Evolutionary conservation across 2,329 filamentous ascomycete genomes (phyloP), one percentile per base, ranked within the genome.

Genomic region (Exophiala spinifera): DNA sequence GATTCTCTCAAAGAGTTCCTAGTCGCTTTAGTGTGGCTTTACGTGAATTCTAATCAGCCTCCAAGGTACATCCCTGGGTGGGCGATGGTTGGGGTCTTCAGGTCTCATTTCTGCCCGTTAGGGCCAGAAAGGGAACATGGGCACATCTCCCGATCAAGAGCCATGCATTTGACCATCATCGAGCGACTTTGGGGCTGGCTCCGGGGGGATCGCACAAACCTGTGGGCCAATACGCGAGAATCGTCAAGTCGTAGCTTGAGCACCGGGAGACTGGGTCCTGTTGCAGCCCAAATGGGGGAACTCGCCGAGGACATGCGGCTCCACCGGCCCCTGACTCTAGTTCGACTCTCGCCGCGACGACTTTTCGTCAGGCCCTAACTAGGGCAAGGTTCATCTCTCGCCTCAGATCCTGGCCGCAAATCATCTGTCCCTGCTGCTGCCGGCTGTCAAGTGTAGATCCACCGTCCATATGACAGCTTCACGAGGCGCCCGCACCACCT

Each of bases 291-390:
- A 44, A 44, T 44, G 21, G 42, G 42, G 42, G 42, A 15, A 14
- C 10, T 23, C 21, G 40, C 40, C 40, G 40, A 10, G 15, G 13
- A 23, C 14, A 20, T 44, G 20, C 21, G 6, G n/a, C 10, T 28
- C 42, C 42, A 44, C 42, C n/a, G 13, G 11, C 42, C 42, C 42
- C 42, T 44, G 42, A 44, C 21, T 25, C 21, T 44, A 44, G 42
- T 11, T 25, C 10, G 40, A 43, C 17, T n/a, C 23, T 43, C 40
- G 33, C 33, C 17, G 36, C 36, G 36, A 39, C 36, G 13, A 15
- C 14, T 39, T 39, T n/a, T 39, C 17, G 8, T 39, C 17, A n/a
- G 17, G 33, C 33, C 14, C 4, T 36, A 36, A 15, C 13, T 3
- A 4, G 14, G 33, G 14, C 36, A 39, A 39, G 36, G 17, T 39